phyloP scores from a whole-genome alignment of 768 basidiomycete genomes.

The Amanita rubescens region DNA sequence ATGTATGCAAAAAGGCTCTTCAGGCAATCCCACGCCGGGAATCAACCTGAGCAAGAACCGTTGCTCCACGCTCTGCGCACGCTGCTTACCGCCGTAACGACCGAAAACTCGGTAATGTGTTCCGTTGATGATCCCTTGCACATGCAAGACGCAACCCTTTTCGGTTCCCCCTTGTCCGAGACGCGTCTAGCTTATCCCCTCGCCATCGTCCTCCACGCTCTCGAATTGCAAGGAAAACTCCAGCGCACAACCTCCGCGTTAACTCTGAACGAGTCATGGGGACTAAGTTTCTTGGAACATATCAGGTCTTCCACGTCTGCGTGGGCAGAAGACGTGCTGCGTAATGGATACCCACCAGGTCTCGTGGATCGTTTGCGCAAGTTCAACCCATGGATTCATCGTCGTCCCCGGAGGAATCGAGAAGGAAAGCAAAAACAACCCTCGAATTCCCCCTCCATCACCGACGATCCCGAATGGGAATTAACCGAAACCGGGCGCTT shows the following conservation, averaged over 20 bases:
- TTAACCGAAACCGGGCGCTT: conserved; percentile 25
- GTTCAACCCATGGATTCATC: conserved; percentile 14
- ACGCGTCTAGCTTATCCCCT: background rate
- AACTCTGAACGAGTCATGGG: background rate
- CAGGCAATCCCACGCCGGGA: too few species aligned
- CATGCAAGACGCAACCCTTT: background rate
- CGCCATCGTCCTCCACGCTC: background rate
- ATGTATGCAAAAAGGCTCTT: conserved; percentile 12
- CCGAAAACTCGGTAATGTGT: background rate
- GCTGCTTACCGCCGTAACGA: background rate
- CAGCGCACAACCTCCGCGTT: background rate
- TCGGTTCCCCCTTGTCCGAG: background rate
- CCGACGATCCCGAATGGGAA: conserved; percentile 15
- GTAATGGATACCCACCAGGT: conserved; percentile 25
- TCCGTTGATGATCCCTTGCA: too few species aligned
- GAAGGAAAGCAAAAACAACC: conserved; percentile 8
- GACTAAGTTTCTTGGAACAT: conserved; percentile 8
- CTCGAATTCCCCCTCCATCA: background rate
- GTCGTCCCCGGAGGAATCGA: background rate
- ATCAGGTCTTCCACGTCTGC: conserved; percentile 23
- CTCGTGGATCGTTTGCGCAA: conserved; percentile 17
- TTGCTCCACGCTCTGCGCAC: background rate
- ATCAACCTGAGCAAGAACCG: background rate
- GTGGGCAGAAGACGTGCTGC: conserved; percentile 27
- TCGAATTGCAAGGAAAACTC: background rate